A percentile compares a stretch with the other conserved stretches of the same genome.
phyloP scores from a whole-genome alignment of 176 grass and related monocot genomes.

The Carex littledalei region DNA sequence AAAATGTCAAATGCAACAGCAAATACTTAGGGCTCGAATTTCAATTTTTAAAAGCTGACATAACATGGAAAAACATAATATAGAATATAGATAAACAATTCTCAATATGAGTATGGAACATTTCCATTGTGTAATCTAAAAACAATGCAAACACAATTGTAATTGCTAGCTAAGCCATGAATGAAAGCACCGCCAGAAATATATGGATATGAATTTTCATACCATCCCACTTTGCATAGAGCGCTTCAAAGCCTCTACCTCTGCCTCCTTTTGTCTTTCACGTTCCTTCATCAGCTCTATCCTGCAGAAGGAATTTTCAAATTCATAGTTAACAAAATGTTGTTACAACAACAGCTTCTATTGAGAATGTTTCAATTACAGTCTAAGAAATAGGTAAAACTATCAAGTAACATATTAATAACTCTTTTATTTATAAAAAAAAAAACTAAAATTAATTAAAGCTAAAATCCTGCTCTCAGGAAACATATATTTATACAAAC shows the following conservation, averaged over 20 bases:
- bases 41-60: conserved; percentile 3
- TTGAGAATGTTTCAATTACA: neutral
- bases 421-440: neutral
- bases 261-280: conserved; percentile 80
- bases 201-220: conserved; percentile 1
- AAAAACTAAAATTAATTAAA: neutral
- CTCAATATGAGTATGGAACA: neutral
- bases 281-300: conserved; percentile 73
- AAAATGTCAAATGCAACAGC: conserved; percentile 5
- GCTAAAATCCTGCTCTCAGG: neutral
- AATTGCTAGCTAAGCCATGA: neutral
- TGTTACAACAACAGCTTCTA: neutral
- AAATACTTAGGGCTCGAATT: neutral
- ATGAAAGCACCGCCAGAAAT: neutral
- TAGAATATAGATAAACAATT: neutral
- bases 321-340: neutral
- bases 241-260: conserved; percentile 77
- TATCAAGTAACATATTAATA: neutral
- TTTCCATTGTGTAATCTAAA: neutral
- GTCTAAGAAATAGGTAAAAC: neutral
- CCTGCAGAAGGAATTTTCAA: conserved; percentile 33
- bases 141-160: neutral
- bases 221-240: conserved; percentile 99
- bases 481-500: neutral
- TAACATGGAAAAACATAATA: neutral